A percentile compares a stretch with the other conserved stretches of the same genome.
These are phyloP conservation scores for Aspergillus steynii DNA, from an alignment of 495 filamentous ascomycete species.

Conservation along the genomic window DNA sequence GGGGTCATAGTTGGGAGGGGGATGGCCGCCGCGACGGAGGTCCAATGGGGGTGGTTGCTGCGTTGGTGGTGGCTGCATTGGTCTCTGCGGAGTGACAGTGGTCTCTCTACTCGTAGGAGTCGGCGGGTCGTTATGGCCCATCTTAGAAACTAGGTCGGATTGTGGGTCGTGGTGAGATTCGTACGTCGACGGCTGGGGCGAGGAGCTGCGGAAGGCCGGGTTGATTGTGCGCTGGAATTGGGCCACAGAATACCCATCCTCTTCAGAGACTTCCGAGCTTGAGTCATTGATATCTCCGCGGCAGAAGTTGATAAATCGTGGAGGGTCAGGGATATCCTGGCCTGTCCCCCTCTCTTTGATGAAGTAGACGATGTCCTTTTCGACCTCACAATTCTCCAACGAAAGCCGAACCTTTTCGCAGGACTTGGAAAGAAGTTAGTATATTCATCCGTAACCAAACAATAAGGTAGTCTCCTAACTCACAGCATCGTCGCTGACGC, in stretches of 20 bases:
- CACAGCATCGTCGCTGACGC: conserved; percentile 93
- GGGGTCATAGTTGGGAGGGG: conserved; percentile 52
- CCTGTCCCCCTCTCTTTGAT: conserved; percentile 90
- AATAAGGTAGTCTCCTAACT: conserved; percentile 23
- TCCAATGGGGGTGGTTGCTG: conserved; percentile 52
- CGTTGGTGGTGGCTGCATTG: conserved; percentile 24
- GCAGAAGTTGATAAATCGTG: conserved; percentile 98
- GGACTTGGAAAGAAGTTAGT: conserved; percentile 49
- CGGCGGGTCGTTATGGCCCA: conserved; percentile 55
- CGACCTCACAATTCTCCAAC: conserved; percentile 92
- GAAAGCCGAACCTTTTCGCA: conserved; percentile 97
- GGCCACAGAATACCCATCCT: conserved; percentile 86
- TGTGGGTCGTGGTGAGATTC: conserved; percentile 88
- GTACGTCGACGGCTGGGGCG: conserved; percentile 80
- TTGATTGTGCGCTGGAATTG: conserved; percentile 96
- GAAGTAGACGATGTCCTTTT: conserved; percentile 89
- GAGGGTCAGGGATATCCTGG: conserved; percentile 95
- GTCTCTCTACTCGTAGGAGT: conserved; percentile 54
- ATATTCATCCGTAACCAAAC: not conserved
- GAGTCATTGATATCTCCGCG: conserved; percentile 84
- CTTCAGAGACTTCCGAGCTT: conserved; percentile 79
- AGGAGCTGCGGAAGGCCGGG: conserved; percentile 89
- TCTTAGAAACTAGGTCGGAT: conserved; percentile 62
- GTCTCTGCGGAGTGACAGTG: conserved; percentile 56
- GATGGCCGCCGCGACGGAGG: conserved; percentile 49